Conservation (phyloP, 1,284 basidiomycete species). For the Microbotryum silenes-acaulis region DNA sequence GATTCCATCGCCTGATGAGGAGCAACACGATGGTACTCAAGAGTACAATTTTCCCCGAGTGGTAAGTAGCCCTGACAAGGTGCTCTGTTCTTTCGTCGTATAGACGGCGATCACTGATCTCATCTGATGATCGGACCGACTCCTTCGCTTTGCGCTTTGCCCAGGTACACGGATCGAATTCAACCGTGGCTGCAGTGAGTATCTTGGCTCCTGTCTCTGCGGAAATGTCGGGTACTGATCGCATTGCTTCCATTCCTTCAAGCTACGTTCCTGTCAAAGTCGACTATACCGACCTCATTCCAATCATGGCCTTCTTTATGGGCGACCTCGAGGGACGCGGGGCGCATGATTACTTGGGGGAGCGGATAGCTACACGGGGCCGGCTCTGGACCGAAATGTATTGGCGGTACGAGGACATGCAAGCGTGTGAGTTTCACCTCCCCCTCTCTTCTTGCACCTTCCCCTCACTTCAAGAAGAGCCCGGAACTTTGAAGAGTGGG, state of each 20-base stretch:
- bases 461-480: neutral
- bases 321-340: conserved; percentile 36
- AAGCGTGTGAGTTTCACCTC: neutral
- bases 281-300: conserved; percentile 47
- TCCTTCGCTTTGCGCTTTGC: neutral
- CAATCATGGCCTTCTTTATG: conserved; percentile 53
- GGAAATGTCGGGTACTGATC: neutral
- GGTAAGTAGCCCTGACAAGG: conserved; percentile 27
- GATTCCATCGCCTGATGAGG: conserved; percentile 30
- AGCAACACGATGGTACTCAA: conserved; percentile 52
- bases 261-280: conserved; percentile 41
- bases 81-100: conserved; percentile 20
- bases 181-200: conserved; percentile 35
- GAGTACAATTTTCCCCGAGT: conserved; percentile 57
- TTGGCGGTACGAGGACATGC: conserved; percentile 25
- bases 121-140: conserved; percentile 3
- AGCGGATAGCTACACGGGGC: conserved; percentile 30
- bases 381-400: conserved; percentile 30
- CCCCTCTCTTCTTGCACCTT: neutral
- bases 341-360: conserved; percentile 29
- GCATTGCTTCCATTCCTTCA: too few relatives aligned
- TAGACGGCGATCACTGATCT: neutral
- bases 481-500: too few relatives aligned
- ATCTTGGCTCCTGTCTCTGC: conserved; percentile 23
- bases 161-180: conserved; percentile 17